Base-by-base conservation (phyloP, 768 basidiomycete species). In the Naematelia aurantialba region DNA sequence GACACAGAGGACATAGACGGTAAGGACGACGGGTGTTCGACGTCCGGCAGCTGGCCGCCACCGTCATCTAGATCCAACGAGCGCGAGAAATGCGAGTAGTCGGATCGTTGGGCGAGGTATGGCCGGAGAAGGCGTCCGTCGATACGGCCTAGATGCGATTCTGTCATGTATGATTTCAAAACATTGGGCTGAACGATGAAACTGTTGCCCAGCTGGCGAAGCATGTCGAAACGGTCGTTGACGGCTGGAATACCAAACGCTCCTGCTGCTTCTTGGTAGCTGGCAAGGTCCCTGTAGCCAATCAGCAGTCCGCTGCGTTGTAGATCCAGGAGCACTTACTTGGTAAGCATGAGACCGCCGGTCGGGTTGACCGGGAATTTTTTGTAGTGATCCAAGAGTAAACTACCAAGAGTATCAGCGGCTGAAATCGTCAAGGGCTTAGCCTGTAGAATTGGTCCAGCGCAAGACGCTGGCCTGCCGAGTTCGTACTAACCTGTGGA, bases 341-440 rank as follows among this genome's bases (percentile, higher is more conserved):
- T 99, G 22, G 96, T 94, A 42, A 99, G 86, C 90, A 98, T 94
- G 52, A 99, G 80, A 14, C 94, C 96, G 44, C 96, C 96, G 1
- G 92, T 91, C 0, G 93, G 92, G 66, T 88, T 96, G 54, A 99
- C 92, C 1, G 91, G 89, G 79, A 97, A 98, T 78, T 91, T 97
- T 71, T 89, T 88, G 56, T 96, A 81, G 73, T 99, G 96, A 42
- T 98, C 96, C 50, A 99, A 82, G 4, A 99, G 82, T 12, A 93
- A 81, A 59, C 94, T 96, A 60, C 5, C 24, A 22, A 26, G 17
- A 24, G 11, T 19, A 25, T 58, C 50, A 52, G 56, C 50, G n/a
- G n/a, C n/a, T n/a, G n/a, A n/a, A n/a, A n/a, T n/a, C n/a, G n/a
- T n/a, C n/a, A n/a, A n/a, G n/a, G n/a, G n/a, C n/a, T n/a, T n/a